Base-by-base conservation (phyloP, 305 asterid species). In the Ajuga reptans region DNA sequence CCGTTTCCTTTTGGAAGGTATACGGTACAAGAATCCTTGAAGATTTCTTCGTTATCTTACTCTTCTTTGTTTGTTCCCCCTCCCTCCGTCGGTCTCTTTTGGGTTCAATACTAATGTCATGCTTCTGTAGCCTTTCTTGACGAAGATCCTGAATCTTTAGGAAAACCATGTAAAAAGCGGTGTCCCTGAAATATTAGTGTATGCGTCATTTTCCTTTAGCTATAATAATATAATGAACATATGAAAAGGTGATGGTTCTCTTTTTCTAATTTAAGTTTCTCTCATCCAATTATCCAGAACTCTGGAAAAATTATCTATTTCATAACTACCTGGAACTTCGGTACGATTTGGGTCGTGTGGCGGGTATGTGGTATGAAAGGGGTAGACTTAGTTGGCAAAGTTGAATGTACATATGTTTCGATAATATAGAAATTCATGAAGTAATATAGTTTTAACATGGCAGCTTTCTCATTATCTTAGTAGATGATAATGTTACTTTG, bases 1-100 rank as follows among this genome's bases (percentile, higher is more conserved):
- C 97, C 98, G 33, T 83, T 87, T 85, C 97, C 98, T 72, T 92
- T 90, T 78, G 97, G 98, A 82, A 92, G 96, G 97, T 87, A 80
- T 80, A 76, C 74, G 33, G 65, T 63, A 50, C 70, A 70, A 77
- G 66, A 79, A 52, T 76, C 56, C 59, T 61, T 65, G 24, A 46
- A 36, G 53, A 15, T 68, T 14, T 14, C 10, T 54, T 60, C 34
- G 9, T 49, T 45, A 62, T 58, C 27, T 39, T 39, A 7, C 52
- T 51, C 11, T 60, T 60, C 14, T 8, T 42, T 46, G 24, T 31
- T 56, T 11, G 8, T 12, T 1, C 36, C 59, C 37, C 6, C 7
- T 4, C 66, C 5, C 49, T 6, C 53, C 9, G 2, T 9, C 41
- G 9, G 1, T 37, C 10, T 29, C 39, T 10, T 42, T 63, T 17